Base-by-base conservation (phyloP, 257 asterid species). In the Gentiana straminea region DNA sequence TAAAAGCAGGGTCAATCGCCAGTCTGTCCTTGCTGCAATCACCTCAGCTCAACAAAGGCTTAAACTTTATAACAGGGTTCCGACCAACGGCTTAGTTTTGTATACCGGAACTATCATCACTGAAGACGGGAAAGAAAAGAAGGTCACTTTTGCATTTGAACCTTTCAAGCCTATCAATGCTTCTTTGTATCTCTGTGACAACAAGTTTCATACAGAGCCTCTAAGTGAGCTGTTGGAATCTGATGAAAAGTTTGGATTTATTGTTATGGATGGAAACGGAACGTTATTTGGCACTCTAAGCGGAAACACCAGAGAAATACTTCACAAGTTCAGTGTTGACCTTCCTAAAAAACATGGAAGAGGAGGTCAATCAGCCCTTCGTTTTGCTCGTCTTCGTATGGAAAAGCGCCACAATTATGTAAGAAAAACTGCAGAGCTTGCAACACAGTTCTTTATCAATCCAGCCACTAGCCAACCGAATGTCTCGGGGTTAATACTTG, bases 321-420 rank as follows among this genome's bases (percentile, higher is more conserved):
- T 75, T 68, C 81, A 75, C 35, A 72, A 71, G 54, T 75, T 75
- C 68, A 71, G 75, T 4, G 81, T 75, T 52, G 81, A 75, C 50
- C 81, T 75, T 50, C 78, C 81, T 43, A 75, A 75, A 64, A 75
- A 75, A 54, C 81, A 75, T 11, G 81, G 81, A 44, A 71, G 78
- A 61, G 81, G 81, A 61, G 81, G 78, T 54, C 81, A 71, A 60
- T 75, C 81, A 32, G 81, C 81, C 37, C 78, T 75, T 52, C 73
- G 78, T 33, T 75, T 71, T 41, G 81, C 81, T 55, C 81, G 77
- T 68, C 75, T 75, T 24, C 73, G 81, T 58, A 68, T 75, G 77
- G 81, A 75, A 64, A 75, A 75, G 66, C 77, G 81, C 5, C 81
- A 71, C 58, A 75, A 75, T 59, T 71, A 75, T 65, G 78, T 72